A percentile compares a stretch with the other conserved stretches of the same genome.
phyloP scores from a whole-genome alignment of 228 moss, liverwort and hornwort species.

The Sphagnum fallax region DNA sequence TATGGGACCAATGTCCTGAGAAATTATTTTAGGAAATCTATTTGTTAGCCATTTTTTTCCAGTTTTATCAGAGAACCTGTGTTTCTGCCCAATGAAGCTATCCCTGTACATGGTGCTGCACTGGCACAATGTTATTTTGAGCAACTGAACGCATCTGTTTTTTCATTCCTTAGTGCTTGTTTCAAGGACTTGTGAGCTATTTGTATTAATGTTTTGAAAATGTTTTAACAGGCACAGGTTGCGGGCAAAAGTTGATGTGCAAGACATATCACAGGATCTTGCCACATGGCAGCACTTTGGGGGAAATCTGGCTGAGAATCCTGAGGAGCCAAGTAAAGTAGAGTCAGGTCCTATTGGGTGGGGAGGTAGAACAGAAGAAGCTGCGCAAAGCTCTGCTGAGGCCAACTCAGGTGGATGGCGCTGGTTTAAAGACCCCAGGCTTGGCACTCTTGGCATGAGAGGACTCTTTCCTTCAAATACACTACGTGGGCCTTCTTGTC shows the following conservation, averaged over 20 bases:
- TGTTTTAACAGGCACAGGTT: slow-evolving; percentile 47
- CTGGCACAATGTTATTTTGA: no score
- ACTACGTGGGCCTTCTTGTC: slow-evolving; percentile 37
- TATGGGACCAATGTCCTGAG: no score
- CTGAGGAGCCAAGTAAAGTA: slow-evolving; percentile 23
- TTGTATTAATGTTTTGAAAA: not conserved
- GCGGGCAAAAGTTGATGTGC: slow-evolving; percentile 69
- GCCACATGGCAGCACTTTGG: slow-evolving; percentile 83
- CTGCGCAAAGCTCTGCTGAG: slow-evolving; percentile 40
- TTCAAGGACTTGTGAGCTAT: not conserved
- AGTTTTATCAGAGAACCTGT: not conserved
- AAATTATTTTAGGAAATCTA: no score
- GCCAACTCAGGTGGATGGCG: slow-evolving; percentile 26
- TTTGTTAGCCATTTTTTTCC: not conserved
- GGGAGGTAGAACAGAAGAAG: slow-evolving; percentile 37
- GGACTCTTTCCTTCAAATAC: slow-evolving; percentile 55
- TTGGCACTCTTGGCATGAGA: slow-evolving; percentile 57
- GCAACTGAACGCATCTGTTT: no score
- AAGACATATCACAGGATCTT: slow-evolving; percentile 62
- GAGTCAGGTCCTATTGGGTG: slow-evolving; percentile 56
- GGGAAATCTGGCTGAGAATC: slow-evolving; percentile 30
- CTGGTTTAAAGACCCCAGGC: slow-evolving; percentile 79
- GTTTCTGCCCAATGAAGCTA: no score
- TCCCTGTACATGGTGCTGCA: no score
- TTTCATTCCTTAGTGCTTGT: no score